Evolutionary conservation across 2,329 filamentous ascomycete species (phyloP).

Genomic region (Chlorencoelia australis): DNA sequence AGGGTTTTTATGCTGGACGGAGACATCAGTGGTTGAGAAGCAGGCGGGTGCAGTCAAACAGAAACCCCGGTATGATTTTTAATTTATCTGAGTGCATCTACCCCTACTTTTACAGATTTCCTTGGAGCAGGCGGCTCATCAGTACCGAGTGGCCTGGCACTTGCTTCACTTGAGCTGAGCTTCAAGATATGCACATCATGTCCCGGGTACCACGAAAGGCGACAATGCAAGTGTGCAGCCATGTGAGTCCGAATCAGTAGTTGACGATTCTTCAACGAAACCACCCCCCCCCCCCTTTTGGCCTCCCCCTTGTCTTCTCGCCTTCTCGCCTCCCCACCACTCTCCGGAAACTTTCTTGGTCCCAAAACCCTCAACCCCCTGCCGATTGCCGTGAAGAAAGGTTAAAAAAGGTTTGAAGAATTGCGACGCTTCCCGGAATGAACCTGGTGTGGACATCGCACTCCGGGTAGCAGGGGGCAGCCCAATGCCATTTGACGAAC

Average conservation of each 20-base stretch:
- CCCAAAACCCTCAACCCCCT: too few species aligned
- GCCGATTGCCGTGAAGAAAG: too few species aligned
- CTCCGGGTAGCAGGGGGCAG: constrained; percentile 20
- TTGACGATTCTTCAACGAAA: too few species aligned
- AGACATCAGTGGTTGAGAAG: constrained; percentile 8
- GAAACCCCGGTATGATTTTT: constrained; percentile 21
- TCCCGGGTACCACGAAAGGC: constrained; percentile 11
- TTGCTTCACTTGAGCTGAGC: not conserved
- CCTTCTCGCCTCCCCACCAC: too few species aligned
- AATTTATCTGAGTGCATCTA: constrained; percentile 19
- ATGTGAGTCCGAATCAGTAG: too few species aligned
- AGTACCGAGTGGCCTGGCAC: constrained; percentile 18
- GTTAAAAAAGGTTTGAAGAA: too few species aligned
- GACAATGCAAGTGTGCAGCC: constrained; percentile 8
- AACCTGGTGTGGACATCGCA: constrained; percentile 14
- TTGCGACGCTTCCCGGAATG: too few species aligned
- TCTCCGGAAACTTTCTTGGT: too few species aligned
- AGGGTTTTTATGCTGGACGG: constrained; percentile 8
- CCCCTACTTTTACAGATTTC: constrained; percentile 11
- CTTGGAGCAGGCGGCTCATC: constrained; percentile 16
- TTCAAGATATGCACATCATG: constrained; percentile 26
- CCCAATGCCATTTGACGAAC: constrained; percentile 15
- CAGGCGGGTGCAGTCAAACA: constrained; percentile 11
- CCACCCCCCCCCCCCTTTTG: too few species aligned
- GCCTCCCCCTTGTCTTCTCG: too few species aligned